Evolutionary conservation across 2,329 filamentous ascomycete genomes (phyloP).

Genomic region (Colletotrichum cereale): DNA sequence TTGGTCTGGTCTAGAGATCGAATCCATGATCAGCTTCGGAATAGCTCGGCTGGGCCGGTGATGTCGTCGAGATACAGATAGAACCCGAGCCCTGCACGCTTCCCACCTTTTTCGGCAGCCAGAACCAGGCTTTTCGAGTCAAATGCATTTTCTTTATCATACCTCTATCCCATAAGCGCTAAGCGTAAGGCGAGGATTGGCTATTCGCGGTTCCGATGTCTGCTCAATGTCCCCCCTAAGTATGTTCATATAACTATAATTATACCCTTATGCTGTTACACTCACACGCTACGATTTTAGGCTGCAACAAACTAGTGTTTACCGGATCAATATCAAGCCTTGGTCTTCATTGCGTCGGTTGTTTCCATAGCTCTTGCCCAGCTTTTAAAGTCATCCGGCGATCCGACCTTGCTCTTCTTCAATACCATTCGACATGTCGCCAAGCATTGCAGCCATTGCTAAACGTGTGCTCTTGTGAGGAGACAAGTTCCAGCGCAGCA

Average conservation of each 20-base stretch:
- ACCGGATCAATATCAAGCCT: no score
- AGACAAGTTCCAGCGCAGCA: not conserved
- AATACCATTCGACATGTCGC: accelerated
- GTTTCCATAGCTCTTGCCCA: no score
- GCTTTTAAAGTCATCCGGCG: no score
- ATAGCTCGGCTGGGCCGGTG: not conserved
- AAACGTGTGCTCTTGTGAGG: not conserved
- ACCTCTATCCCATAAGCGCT: not conserved
- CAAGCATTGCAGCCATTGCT: no score
- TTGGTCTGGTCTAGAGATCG: not conserved
- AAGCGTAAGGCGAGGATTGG: not conserved
- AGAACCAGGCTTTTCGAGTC: not conserved
- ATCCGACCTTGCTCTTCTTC: no score
- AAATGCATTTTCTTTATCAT: not conserved
- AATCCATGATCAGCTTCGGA: not conserved
- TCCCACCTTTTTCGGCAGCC: not conserved
- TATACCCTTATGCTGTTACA: no score
- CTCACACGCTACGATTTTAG: no score
- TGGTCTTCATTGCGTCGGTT: no score
- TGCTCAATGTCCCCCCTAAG: no score
- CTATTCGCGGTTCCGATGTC: not conserved
- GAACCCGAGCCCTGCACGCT: not conserved
- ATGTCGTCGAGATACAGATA: not conserved
- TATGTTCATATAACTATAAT: no score
- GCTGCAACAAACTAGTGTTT: no score